Conservation (phyloP, 75 land plant genomes). For the Chamaecyparis obtusa region DNA sequence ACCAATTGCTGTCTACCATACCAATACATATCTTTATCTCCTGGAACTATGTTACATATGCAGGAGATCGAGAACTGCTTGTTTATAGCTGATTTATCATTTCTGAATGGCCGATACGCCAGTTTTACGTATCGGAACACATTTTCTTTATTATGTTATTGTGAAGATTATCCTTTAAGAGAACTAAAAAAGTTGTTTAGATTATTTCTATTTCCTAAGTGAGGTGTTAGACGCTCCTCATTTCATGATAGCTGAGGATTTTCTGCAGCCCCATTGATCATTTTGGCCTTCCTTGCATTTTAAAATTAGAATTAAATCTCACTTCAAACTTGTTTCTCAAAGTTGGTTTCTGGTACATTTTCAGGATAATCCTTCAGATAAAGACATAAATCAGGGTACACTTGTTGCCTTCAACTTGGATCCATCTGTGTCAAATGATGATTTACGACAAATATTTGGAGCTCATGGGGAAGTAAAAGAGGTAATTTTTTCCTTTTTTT, state of each 20-base stretch:
- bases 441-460: slow-evolving; percentile 83
- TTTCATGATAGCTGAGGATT: neutral
- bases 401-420: slow-evolving; percentile 89
- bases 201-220: neutral
- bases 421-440: slow-evolving; percentile 92
- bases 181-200: neutral
- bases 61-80: neutral
- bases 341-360: slow-evolving; percentile 6
- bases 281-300: neutral
- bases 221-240: neutral
- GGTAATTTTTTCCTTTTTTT: slow-evolving; percentile 34
- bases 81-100: neutral
- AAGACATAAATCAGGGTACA: slow-evolving; percentile 94
- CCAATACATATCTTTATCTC: no score
- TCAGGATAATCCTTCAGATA: slow-evolving; percentile 95
- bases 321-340: neutral
- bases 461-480: slow-evolving; percentile 94
- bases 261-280: neutral
- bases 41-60: no score
- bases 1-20: no score
- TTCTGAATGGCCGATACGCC: neutral
- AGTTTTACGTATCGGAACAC: neutral
- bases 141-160: neutral
- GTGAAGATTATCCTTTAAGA: neutral
- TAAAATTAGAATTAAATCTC: neutral